A percentile compares a stretch with the other conserved stretches of the same genome.
Evolutionary conservation across 2,329 filamentous ascomycete genomes (phyloP).

Genomic region (Xylariaceae sp.): DNA sequence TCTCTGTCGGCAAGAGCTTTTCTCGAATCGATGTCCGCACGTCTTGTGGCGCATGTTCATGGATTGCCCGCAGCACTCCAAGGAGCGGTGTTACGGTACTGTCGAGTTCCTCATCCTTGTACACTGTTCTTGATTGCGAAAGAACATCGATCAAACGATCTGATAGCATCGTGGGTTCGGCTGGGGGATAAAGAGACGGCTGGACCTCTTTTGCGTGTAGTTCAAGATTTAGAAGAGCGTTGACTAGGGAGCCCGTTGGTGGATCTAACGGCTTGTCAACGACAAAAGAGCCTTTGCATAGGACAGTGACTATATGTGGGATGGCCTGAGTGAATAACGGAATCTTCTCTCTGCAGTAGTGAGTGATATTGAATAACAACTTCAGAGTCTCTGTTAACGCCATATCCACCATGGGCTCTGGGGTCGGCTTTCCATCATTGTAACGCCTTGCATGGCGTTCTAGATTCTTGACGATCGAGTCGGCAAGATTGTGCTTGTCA

Average conservation of each 20-base stretch:
- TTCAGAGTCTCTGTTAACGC: slow-evolving; percentile 81
- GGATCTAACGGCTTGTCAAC: slow-evolving; percentile 64
- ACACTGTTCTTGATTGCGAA: slow-evolving; percentile 56
- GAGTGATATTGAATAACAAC: slow-evolving; percentile 81
- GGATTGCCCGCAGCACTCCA: slow-evolving; percentile 66
- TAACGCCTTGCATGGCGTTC: slow-evolving; percentile 56
- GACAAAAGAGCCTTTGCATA: slow-evolving; percentile 55
- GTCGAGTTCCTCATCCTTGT: slow-evolving; percentile 67
- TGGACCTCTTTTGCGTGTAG: slow-evolving; percentile 50
- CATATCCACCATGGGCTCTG: slow-evolving; percentile 64
- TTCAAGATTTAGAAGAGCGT: slow-evolving; percentile 75
- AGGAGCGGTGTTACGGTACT: slow-evolving; percentile 64
- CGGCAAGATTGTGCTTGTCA: slow-evolving; percentile 58
- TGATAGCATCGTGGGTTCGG: slow-evolving; percentile 53
- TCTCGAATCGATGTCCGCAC: slow-evolving; percentile 59
- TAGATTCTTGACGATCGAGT: slow-evolving; percentile 65
- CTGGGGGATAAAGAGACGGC: slow-evolving; percentile 60
- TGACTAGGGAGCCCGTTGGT: slow-evolving; percentile 66
- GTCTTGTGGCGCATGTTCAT: slow-evolving; percentile 59
- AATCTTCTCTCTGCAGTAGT: slow-evolving; percentile 60
- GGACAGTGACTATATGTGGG: slow-evolving; percentile 62
- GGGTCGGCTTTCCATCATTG: slow-evolving; percentile 28
- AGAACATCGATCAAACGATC: slow-evolving; percentile 66
- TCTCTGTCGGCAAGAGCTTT: slow-evolving; percentile 67
- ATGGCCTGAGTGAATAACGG: slow-evolving; percentile 62